phyloP scores from a whole-genome alignment of 164 flowering plant genomes.

The Piper betle region DNA sequence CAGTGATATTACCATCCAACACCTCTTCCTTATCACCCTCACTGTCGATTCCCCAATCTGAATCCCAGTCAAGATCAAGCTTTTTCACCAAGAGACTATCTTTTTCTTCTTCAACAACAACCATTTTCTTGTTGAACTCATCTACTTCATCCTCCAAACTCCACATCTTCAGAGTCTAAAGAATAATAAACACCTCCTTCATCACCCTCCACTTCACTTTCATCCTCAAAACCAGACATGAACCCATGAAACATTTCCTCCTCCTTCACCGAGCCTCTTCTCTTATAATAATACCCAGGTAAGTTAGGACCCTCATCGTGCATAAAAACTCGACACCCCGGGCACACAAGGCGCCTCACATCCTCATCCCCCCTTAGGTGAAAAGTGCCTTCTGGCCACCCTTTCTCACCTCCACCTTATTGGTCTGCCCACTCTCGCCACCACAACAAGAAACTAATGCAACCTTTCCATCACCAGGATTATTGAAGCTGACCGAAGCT shows the following conservation, averaged over 20 bases:
- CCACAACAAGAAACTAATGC: conserved; percentile 1
- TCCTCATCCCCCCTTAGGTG: conserved; percentile 87
- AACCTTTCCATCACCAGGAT: background rate
- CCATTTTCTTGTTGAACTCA: conserved; percentile 17
- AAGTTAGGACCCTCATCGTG: conserved; percentile 69
- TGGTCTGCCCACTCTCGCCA: conserved; percentile 9
- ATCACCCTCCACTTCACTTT: conserved; percentile 12
- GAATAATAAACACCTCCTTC: conserved; percentile 5
- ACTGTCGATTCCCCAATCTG: conserved; percentile 46
- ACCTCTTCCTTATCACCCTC: conserved; percentile 47
- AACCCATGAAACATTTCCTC: conserved; percentile 4
- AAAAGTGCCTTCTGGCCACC: conserved; percentile 17
- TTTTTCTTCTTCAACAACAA: conserved; percentile 25
- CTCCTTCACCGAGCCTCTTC: conserved; percentile 15
- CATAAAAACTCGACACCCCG: conserved; percentile 96
- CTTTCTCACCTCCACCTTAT: conserved; percentile 12
- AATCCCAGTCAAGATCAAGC: conserved; percentile 53
- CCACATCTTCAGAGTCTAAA: conserved; percentile 5
- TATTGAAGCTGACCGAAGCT: background rate
- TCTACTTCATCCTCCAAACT: conserved; percentile 2
- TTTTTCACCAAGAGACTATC: conserved; percentile 7
- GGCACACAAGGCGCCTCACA: conserved; percentile 65
- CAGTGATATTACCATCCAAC: conserved; percentile 84
- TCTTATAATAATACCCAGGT: conserved; percentile 73
- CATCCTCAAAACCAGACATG: conserved; percentile 9